These are phyloP conservation scores for Capsella bursapastoris DNA, from an alignment of 345 rosid genomes.

Conservation along the genomic window DNA sequence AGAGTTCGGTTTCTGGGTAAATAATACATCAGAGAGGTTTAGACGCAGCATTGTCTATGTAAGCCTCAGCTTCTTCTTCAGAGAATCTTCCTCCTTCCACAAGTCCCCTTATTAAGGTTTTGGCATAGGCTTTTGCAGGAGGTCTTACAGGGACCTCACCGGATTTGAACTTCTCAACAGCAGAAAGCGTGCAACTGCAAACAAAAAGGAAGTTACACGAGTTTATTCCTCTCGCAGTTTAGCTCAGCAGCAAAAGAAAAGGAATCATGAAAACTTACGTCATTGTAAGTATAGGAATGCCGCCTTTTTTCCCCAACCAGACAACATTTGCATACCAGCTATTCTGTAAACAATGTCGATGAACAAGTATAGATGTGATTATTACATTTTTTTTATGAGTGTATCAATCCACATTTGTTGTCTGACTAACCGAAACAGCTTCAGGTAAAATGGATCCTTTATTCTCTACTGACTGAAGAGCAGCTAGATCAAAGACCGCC, in stretches of 20 bases:
- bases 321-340: constrained; percentile 77
- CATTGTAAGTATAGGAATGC: constrained; percentile 77
- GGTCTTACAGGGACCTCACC: constrained; percentile 56
- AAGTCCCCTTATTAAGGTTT: constrained; percentile 62
- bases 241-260: constrained; percentile 14
- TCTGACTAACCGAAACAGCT: constrained; percentile 42
- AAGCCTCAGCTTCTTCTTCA: constrained; percentile 63
- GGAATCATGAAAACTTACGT: constrained; percentile 52
- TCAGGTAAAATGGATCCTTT: constrained; percentile 58
- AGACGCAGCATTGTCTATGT: constrained; percentile 62
- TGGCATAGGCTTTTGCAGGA: constrained; percentile 60
- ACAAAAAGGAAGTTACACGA: background rate
- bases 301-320: constrained; percentile 67
- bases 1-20: constrained; percentile 24
- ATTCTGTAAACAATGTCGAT: constrained; percentile 50
- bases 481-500: constrained; percentile 61
- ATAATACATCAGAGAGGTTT: constrained; percentile 50
- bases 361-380: background rate
- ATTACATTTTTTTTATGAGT: constrained; percentile 19
- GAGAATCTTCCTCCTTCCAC: constrained; percentile 75
- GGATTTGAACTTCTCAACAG: constrained; percentile 50
- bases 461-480: constrained; percentile 46
- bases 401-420: constrained; percentile 4
- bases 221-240: background rate
- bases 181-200: constrained; percentile 60